Conservation (phyloP, 106 monocot genomes). For the Dioscorea alata region DNA sequence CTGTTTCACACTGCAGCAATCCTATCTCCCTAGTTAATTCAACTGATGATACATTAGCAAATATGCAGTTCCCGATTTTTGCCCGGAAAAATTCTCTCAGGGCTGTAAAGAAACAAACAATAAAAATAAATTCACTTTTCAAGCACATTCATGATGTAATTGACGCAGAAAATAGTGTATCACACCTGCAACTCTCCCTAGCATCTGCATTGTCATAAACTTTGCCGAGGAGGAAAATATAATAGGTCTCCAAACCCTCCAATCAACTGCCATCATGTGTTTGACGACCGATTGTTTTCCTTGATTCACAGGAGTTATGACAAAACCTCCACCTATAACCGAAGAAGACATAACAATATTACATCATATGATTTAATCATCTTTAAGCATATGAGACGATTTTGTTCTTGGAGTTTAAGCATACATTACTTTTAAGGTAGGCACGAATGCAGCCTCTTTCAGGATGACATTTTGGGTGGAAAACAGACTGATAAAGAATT, state of each 20-base stretch:
- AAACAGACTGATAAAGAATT: slow-evolving; percentile 87
- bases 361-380: not conserved
- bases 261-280: slow-evolving; percentile 99
- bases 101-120: slow-evolving; percentile 40
- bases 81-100: slow-evolving; percentile 84
- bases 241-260: slow-evolving; percentile 93
- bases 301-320: slow-evolving; percentile 89
- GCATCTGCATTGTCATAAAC: slow-evolving; percentile 75
- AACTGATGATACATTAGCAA: slow-evolving; percentile 54
- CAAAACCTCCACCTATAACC: slow-evolving; percentile 89
- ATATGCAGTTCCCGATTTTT: slow-evolving; percentile 36
- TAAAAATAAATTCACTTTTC: not conserved
- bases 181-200: slow-evolving; percentile 86
- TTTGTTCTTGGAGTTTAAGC: slow-evolving; percentile 27
- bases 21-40: slow-evolving; percentile 45
- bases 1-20: slow-evolving; percentile 29
- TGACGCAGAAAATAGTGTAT: not conserved
- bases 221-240: slow-evolving; percentile 68
- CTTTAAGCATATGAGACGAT: not conserved
- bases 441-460: slow-evolving; percentile 78
- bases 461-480: slow-evolving; percentile 59
- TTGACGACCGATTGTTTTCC: slow-evolving; percentile 91
- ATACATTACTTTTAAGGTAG: slow-evolving; percentile 99
- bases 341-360: not conserved
- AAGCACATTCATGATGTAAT: not conserved